Evolutionary conservation across 805 yeast genomes (phyloP), one percentile per base, ranked within the genome.

Genomic region (Ogataea paraovalis): DNA sequence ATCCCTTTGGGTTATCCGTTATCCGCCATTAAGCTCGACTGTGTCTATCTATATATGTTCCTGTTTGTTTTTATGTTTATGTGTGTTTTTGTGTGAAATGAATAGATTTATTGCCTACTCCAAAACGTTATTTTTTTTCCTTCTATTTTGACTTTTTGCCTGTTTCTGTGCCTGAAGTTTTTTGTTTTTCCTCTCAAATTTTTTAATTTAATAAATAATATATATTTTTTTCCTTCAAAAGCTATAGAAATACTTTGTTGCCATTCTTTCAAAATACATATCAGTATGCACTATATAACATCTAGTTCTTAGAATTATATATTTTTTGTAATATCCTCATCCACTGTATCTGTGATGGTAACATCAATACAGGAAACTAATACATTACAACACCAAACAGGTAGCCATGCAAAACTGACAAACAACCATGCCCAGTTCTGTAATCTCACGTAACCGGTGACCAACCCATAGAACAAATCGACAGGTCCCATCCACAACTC

Each of bases 351-450:
- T 2, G 44, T 30, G 3, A 36, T 40, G 22, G 47, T 44, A 16
- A 61, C 59, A 37, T 58, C 61, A n/a, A 55, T 34, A 21, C 59
- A 49, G 2, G 63, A 47, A n/a, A 64, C 57, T 3, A 61, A 22
- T 33, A 59, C 34, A 41, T 51, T 52, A 18, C 58, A 51, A 3
- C 81, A 39, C 98, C 98, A 92, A 4, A 82, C 75, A 3, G 97
- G 96, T 34, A 83, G 63, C 96, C 96, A 90, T 0, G 89, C 87
- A 38, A 83, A 68, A 37, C 81, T 71, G 2, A 90, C 61, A 21
- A 87, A 76, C 47, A 79, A 75, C 91, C 96, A 89, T 0, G 96
- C 86, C 92, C 96, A 89, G 49, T 86, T 83, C 47, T 85, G 85
- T 47, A 87, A 67, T 34, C 82, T 78, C 22, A 70, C 60, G 85